These are phyloP conservation scores for Geum urbanum DNA, from an alignment of 306 rosid species.

Conservation along the genomic window DNA sequence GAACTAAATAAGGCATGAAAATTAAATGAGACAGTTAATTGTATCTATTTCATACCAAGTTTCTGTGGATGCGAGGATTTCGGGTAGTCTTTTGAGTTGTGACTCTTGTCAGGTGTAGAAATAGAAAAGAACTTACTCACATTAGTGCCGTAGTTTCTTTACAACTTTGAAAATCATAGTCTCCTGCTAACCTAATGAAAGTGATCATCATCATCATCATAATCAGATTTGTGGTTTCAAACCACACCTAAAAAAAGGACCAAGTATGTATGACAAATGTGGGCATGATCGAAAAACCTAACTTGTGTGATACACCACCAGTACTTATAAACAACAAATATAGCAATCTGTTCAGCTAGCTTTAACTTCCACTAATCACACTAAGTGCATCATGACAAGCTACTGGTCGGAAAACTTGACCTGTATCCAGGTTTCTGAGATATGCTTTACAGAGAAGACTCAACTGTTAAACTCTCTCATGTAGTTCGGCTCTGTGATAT, in stretches of 20 bases:
- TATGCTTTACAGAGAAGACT: conserved; percentile 34
- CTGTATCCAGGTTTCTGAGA: conserved; percentile 1
- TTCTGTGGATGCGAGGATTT: conserved; percentile 9
- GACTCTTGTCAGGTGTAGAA: not conserved
- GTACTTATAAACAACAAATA: not conserved
- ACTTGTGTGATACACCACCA: not conserved
- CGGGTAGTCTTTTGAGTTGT: not conserved
- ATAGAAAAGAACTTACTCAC: not conserved
- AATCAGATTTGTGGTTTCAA: not conserved
- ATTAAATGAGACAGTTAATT: conserved; percentile 3
- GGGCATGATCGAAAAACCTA: not conserved
- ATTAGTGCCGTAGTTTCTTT: not conserved
- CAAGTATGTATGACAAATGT: not conserved
- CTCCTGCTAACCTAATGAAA: not conserved
- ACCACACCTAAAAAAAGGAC: not conserved
- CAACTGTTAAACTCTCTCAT: conserved; percentile 15
- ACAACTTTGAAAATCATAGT: not conserved
- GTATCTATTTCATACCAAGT: not conserved
- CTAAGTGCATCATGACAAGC: conserved; percentile 11
- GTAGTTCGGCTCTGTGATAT: conserved; percentile 17
- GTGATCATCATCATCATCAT: not conserved
- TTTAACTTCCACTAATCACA: conserved; percentile 7
- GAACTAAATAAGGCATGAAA: not conserved
- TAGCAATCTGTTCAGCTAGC: not conserved
- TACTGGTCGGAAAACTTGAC: conserved; percentile 21